Percentiles rank a stretch among this genome's conserved stretches.
Evolutionary conservation across 352 stramenopile species (phyloP).

Genomic region (Phytopythium boreale): DNA sequence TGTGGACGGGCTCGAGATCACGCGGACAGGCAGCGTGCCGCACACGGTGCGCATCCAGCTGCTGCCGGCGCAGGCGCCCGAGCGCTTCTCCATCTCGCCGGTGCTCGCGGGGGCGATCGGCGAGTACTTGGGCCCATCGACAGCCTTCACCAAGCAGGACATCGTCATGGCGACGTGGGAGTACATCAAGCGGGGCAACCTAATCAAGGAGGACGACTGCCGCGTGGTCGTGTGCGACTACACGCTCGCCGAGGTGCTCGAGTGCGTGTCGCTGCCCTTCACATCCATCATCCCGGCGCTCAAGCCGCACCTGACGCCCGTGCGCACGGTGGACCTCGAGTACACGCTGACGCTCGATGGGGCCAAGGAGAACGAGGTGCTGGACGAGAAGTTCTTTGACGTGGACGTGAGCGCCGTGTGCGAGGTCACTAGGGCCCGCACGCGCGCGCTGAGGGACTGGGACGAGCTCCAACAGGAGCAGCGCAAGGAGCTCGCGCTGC

Average conservation of each 20-base stretch:
- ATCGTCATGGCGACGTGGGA: constrained; percentile 75
- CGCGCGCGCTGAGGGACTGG: constrained; percentile 36
- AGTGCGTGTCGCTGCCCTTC: constrained; percentile 70
- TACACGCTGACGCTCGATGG: constrained; percentile 50
- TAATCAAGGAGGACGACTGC: constrained; percentile 83
- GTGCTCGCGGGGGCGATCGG: constrained; percentile 35
- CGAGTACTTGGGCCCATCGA: constrained; percentile 36
- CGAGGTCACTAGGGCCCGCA: constrained; percentile 35
- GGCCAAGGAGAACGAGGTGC: constrained; percentile 22
- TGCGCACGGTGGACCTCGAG: constrained; percentile 53
- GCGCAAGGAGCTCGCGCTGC: constrained; percentile 54
- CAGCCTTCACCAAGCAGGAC: constrained; percentile 62
- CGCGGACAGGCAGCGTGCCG: constrained; percentile 39
- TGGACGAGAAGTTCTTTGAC: constrained; percentile 55
- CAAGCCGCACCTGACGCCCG: constrained; percentile 56
- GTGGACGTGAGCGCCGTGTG: constrained; percentile 59
- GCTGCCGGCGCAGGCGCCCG: constrained; percentile 45
- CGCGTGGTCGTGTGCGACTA: constrained; percentile 64
- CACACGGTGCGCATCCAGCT: constrained; percentile 72
- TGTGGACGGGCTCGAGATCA: constrained; percentile 55
- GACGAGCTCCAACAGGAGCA: constrained; percentile 70
- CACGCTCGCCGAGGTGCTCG: constrained; percentile 46
- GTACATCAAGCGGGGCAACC: constrained; percentile 71
- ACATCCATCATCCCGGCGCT: constrained; percentile 65
- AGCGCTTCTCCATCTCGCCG: constrained; percentile 59